Evolutionary conservation across 495 filamentous ascomycete species (phyloP).

Genomic region (Penicillium tannophilum): DNA sequence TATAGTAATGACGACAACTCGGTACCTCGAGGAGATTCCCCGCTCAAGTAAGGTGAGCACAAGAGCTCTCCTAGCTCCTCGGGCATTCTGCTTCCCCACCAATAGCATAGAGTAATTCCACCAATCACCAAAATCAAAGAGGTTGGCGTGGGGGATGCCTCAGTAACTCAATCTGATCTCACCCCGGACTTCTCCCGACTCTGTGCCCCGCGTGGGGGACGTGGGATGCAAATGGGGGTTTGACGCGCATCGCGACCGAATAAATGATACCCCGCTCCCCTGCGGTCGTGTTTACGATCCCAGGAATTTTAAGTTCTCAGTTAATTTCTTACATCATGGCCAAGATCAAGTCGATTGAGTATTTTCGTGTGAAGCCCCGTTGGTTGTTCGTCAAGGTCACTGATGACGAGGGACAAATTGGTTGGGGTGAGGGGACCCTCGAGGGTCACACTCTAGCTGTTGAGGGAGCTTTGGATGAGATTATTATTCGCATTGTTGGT

Average conservation of each 20-base stretch:
- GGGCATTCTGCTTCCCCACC: background rate
- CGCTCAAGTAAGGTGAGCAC: background rate
- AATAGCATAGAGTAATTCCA: conserved; percentile 9
- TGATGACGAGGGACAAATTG: conserved; percentile 62
- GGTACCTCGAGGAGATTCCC: too few species aligned
- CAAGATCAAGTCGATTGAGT: conserved; percentile 72
- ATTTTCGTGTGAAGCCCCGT: conserved; percentile 75
- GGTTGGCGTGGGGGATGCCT: conserved; percentile 1
- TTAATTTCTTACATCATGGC: conserved; percentile 49
- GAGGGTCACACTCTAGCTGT: conserved; percentile 79
- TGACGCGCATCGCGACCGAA: conserved; percentile 6
- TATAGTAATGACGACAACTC: background rate
- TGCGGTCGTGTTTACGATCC: background rate
- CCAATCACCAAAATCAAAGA: conserved; percentile 5
- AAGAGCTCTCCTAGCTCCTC: background rate
- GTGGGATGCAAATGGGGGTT: conserved; percentile 20
- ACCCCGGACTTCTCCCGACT: conserved; percentile 23
- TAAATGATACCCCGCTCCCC: conserved; percentile 12
- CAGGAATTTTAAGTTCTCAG: background rate
- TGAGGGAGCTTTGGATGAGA: conserved; percentile 75
- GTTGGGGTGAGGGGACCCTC: conserved; percentile 82
- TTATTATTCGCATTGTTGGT: conserved; percentile 64
- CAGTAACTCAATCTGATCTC: background rate
- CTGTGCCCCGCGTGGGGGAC: conserved; percentile 11
- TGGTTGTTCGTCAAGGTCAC: conserved; percentile 85